phyloP scores from a whole-genome alignment of 345 rosid species.

The Mercurialis annua region DNA sequence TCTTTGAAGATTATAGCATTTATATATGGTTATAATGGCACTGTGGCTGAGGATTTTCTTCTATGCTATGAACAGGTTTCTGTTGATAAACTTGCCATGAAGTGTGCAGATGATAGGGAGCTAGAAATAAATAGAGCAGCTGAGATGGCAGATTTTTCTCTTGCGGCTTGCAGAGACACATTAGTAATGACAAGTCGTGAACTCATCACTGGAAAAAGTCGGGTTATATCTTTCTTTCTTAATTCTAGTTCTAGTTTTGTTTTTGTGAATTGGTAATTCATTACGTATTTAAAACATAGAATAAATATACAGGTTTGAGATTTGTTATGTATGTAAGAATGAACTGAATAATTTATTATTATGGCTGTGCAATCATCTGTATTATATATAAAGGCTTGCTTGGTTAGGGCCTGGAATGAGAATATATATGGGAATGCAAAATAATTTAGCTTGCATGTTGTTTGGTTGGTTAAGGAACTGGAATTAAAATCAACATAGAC shows the following conservation, averaged over 20 bases:
- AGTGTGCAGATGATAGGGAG: constrained; percentile 62
- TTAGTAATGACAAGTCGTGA: constrained; percentile 88
- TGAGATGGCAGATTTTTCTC: constrained; percentile 69
- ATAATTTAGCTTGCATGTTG: too few relatives aligned
- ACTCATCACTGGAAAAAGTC: constrained; percentile 86
- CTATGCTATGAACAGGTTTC: constrained; percentile 53
- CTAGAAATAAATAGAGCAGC: constrained; percentile 71
- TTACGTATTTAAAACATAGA: not conserved
- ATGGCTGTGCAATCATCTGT: not conserved
- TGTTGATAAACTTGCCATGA: constrained; percentile 79
- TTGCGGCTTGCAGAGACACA: constrained; percentile 62
- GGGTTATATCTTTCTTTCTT: constrained; percentile 24
- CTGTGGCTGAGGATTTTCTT: not conserved
- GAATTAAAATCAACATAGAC: too few relatives aligned
- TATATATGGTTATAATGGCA: not conserved
- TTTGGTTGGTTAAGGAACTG: too few relatives aligned
- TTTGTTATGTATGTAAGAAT: not conserved
- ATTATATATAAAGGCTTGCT: constrained; percentile 1
- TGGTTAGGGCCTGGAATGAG: too few relatives aligned
- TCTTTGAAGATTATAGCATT: constrained; percentile 7
- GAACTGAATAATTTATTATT: not conserved
- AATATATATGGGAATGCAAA: too few relatives aligned
- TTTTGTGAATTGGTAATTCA: constrained; percentile 8
- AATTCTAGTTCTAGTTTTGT: not conserved
- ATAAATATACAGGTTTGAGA: not conserved